Evolutionary conservation across 106 monocot species (phyloP).

Genomic region (Phalaenopsis aphrodite): DNA sequence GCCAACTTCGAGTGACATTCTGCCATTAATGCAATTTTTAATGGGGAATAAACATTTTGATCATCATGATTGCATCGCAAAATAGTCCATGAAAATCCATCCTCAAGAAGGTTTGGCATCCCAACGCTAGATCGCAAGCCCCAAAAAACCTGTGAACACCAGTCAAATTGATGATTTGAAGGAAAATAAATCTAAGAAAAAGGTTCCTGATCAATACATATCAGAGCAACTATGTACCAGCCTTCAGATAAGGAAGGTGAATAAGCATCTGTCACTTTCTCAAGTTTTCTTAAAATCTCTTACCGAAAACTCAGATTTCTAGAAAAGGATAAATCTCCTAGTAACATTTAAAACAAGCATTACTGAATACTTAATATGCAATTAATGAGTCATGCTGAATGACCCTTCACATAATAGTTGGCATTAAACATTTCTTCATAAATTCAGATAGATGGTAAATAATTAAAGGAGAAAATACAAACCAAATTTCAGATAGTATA

Average conservation of each 20-base stretch:
- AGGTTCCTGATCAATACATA: not conserved
- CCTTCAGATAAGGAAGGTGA: not conserved
- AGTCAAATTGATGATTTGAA: slow-evolving; percentile 2
- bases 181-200: not conserved
- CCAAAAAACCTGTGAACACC: slow-evolving; percentile 45
- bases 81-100: slow-evolving; percentile 75
- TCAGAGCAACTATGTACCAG: not conserved
- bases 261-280: not conserved
- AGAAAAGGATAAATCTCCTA: not conserved
- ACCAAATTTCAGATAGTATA: not conserved
- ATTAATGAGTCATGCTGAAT: not conserved
- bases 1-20: slow-evolving; percentile 87
- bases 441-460: not conserved
- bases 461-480: not conserved
- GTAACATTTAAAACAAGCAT: not conserved
- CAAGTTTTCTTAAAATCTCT: not conserved
- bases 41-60: slow-evolving; percentile 44
- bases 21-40: slow-evolving; percentile 60
- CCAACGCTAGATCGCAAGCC: slow-evolving; percentile 63
- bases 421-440: not conserved
- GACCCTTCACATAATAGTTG: not conserved
- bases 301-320: not conserved
- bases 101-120: slow-evolving; percentile 36
- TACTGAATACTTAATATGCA: not conserved
- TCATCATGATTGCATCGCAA: slow-evolving; percentile 64